Conservation (phyloP, 495 filamentous ascomycete genomes). For the Xylaria nigripes region DNA sequence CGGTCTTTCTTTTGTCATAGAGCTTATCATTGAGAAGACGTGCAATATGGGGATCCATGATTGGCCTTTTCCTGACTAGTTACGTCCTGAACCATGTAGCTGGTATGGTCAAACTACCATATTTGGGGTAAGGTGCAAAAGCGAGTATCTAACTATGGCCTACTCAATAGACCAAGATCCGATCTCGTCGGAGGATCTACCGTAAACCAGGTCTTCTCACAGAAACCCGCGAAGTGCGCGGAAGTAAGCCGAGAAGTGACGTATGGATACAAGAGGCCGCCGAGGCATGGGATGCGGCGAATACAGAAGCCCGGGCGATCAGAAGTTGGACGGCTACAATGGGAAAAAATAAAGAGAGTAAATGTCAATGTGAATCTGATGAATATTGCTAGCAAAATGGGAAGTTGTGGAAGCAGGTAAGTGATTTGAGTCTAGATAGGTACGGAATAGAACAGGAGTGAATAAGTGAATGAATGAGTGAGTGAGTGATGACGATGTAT, state of each 20-base stretch:
- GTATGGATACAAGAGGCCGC: no score
- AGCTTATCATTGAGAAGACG: conserved; percentile 94
- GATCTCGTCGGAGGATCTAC: conserved; percentile 6
- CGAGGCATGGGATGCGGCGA: no score
- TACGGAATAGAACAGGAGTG: no score
- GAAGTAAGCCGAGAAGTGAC: no score
- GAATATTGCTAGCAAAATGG: not conserved
- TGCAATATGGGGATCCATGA: conserved; percentile 84
- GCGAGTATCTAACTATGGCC: not conserved
- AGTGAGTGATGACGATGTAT: not conserved
- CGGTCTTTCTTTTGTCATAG: conserved; percentile 94
- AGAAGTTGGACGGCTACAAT: no score
- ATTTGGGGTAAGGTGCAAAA: not conserved
- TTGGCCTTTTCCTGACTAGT: conserved; percentile 13
- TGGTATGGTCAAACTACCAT: not conserved
- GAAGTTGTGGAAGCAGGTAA: not conserved
- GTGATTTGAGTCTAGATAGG: not conserved
- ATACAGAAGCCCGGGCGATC: no score
- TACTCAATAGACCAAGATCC: not conserved
- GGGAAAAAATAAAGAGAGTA: no score
- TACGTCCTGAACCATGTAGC: not conserved
- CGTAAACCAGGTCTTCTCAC: no score
- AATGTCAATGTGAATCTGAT: not conserved
- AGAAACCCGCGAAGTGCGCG: no score
- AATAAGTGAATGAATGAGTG: no score